phyloP scores from a whole-genome alignment of 2,329 filamentous ascomycete species.

The Fusarium paranaense region DNA sequence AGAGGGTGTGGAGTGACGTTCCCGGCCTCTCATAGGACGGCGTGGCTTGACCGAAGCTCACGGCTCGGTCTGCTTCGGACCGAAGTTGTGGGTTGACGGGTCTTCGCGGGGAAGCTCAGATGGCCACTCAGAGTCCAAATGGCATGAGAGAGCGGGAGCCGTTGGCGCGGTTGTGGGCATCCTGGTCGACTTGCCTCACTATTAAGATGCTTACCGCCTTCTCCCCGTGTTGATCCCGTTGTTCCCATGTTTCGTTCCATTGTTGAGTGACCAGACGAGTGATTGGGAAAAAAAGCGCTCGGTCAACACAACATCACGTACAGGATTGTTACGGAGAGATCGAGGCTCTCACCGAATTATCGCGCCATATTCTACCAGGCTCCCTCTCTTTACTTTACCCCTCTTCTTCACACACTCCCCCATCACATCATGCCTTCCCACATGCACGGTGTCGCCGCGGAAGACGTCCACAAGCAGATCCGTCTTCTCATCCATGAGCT shows the following conservation, averaged over 20 bases:
- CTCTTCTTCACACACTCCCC: not conserved
- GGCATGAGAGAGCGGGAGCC: not conserved
- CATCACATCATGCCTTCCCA: conserved; percentile 45
- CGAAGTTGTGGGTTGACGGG: conserved; percentile 23
- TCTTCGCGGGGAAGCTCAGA: conserved; percentile 3
- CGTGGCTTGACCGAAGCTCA: not conserved
- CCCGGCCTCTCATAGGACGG: not conserved
- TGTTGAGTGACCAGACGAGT: not conserved
- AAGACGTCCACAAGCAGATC: conserved; percentile 67
- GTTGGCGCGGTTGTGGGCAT: conserved; percentile 22
- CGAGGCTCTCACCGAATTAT: not conserved
- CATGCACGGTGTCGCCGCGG: conserved; percentile 59
- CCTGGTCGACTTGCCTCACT: not conserved
- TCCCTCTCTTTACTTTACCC: not conserved
- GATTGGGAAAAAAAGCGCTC: not conserved
- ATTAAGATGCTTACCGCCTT: conserved; percentile 9
- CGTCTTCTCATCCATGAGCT: conserved; percentile 77
- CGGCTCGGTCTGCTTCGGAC: conserved; percentile 36
- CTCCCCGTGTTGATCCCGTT: not conserved
- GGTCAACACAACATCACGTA: not conserved
- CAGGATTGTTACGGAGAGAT: not conserved
- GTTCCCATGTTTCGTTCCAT: not conserved
- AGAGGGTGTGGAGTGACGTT: conserved; percentile 20
- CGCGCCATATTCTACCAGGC: not conserved
- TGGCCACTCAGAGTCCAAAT: not conserved